Evolutionary conservation across 1,284 basidiomycete species (phyloP).

Genomic region (Ustilago sp.): DNA sequence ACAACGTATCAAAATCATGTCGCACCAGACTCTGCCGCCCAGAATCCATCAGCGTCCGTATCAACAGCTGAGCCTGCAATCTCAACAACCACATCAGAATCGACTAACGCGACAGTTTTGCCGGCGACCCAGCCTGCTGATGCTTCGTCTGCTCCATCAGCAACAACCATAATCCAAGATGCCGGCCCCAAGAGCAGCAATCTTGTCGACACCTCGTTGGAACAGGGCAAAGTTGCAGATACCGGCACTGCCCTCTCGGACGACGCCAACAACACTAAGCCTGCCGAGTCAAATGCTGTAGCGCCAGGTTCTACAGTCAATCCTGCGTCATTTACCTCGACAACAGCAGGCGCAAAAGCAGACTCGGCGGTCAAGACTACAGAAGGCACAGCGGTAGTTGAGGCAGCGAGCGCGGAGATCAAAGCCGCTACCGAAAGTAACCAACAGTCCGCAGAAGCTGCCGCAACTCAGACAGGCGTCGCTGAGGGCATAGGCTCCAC

Average conservation of each 20-base stretch:
- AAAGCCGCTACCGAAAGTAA: neutral
- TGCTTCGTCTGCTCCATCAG: neutral
- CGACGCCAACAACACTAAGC: neutral
- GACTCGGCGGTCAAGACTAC: neutral
- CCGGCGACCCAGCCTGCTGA: neutral
- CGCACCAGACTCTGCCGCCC: neutral
- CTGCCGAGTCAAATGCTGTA: neutral
- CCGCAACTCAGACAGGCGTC: neutral
- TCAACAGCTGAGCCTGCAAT: neutral
- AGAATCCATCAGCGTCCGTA: neutral
- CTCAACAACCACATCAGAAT: neutral
- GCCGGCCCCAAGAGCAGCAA: neutral
- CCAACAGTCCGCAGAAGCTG: neutral
- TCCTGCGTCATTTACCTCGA: neutral
- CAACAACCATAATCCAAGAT: neutral
- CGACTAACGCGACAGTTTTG: neutral
- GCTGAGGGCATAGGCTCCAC: neutral
- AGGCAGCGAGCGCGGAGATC: too few species aligned
- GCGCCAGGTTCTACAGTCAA: neutral
- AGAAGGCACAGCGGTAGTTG: neutral
- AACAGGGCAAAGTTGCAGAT: neutral
- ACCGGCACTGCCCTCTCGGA: neutral
- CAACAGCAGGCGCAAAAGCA: neutral
- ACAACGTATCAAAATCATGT: neutral
- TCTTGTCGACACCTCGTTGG: neutral